Evolutionary conservation across 164 flowering plant species (phyloP), one percentile per base, ranked within the genome.

Genomic region (Annona squamosa): DNA sequence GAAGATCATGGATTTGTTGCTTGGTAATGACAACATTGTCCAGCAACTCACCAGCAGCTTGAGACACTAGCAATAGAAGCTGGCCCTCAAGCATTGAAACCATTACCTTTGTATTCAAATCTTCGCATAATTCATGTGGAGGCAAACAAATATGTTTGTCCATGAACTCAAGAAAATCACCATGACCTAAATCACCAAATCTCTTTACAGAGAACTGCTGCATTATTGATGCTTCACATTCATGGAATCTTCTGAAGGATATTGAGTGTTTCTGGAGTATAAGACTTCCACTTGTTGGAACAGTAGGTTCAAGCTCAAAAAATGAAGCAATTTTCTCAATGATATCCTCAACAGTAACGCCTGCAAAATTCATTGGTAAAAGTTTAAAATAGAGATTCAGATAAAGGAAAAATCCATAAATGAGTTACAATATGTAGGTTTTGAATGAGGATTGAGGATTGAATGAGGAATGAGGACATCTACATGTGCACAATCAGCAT

Each of bases 151-250:
- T 73, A 74, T 88, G 63, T 47, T 81, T 87, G 75, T 88, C 90
- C 63, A 95, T 63, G 77, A 95, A 93, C 1, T 46, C 75, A 71
- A 82, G 72, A 74, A 89, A 90, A 0, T 88, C 90, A 59, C 97
- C 97, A 84, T 82, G 76, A 45, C 98, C 99, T 73, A 95, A 85
- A 70, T 81, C 82, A 73, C 69, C 77, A 70, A 95, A 95, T 9
- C 87, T 84, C 67, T 84, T 80, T 6, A 88, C 89, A 46, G 83
- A 80, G 81, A 87, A 90, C 73, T 88, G 87, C 74, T 87, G 80
- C 4, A 77, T 72, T 65, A 95, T 76, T 97, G 97, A 90, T 46
- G 17, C 46, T 85, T 87, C 94, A 75, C 94, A 90, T 43, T 78
- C 70, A 65, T 56, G 79, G 16, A 92, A 82, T 74, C 78, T 86